These are phyloP conservation scores for Melanopsichium pennsylvanicum DNA, from an alignment of 1,284 basidiomycete genomes.

Conservation along the genomic window DNA sequence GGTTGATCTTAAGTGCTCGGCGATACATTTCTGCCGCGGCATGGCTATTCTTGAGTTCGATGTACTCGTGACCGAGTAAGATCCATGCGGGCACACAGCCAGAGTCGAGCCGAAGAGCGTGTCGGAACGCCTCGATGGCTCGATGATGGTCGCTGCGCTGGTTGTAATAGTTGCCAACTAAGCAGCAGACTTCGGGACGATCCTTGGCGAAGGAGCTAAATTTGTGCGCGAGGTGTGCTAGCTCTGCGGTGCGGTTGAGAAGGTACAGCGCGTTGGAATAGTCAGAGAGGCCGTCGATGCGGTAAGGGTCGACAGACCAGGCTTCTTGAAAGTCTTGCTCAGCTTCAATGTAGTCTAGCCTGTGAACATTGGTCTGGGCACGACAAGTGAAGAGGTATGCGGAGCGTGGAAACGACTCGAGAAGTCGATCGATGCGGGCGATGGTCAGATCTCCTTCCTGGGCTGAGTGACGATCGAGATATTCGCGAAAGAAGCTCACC, in stretches of 20 bases:
- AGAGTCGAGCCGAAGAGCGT: conserved; percentile 90
- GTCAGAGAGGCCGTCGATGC: conserved; percentile 93
- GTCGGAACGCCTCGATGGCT: conserved; percentile 91
- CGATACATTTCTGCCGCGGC: conserved; percentile 98
- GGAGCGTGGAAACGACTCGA: conserved; percentile 82
- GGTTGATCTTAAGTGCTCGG: conserved; percentile 91
- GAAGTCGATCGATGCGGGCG: conserved; percentile 68
- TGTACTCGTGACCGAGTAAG: conserved; percentile 98
- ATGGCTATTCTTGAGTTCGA: conserved; percentile 98
- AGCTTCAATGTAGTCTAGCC: conserved; percentile 51
- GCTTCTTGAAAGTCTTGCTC: conserved; percentile 59
- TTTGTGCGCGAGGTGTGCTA: conserved; percentile 85
- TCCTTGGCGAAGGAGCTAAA: conserved; percentile 57
- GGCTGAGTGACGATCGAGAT: conserved; percentile 84
- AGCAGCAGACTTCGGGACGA: conserved; percentile 78
- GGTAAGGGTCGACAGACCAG: conserved; percentile 77
- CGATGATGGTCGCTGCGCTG: conserved; percentile 91
- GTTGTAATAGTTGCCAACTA: conserved; percentile 97
- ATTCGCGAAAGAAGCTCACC: conserved; percentile 85
- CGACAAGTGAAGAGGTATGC: conserved; percentile 76
- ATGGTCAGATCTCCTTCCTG: conserved; percentile 46
- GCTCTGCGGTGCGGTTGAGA: conserved; percentile 83
- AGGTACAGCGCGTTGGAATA: conserved; percentile 98
- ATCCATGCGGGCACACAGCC: conserved; percentile 98
- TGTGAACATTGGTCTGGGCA: conserved; percentile 52